Conservation (phyloP, 169 alveolate genomes). For the Perkinsus chesapeaki region DNA sequence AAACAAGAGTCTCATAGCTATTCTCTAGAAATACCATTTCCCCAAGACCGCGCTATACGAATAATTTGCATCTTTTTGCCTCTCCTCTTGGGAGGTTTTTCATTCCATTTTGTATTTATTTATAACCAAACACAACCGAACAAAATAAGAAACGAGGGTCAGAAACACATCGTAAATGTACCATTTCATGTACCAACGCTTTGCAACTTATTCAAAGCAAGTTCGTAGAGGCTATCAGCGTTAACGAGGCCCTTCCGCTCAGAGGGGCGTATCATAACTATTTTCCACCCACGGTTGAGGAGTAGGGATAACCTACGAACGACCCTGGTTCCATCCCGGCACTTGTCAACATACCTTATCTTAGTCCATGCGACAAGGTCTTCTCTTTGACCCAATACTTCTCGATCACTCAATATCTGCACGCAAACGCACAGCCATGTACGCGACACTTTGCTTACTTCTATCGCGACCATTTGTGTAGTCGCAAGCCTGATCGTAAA, state of each 20-base stretch:
- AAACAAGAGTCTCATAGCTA: too few species aligned
- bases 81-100: too few species aligned
- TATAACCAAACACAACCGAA: too few species aligned
- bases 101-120: too few species aligned
- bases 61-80: too few species aligned
- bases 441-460: background rate
- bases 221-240: background rate
- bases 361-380: background rate
- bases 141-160: background rate
- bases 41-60: too few species aligned
- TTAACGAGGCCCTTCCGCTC: background rate
- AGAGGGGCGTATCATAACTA: background rate
- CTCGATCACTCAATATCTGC: background rate
- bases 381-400: background rate
- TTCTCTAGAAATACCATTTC: too few species aligned
- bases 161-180: background rate
- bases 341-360: background rate
- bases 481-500: background rate
- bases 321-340: background rate
- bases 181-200: background rate
- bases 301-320: background rate
- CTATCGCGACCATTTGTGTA: background rate
- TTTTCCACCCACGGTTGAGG: background rate
- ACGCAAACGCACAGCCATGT: background rate
- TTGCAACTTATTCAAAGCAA: background rate